Evolutionary conservation across 2,329 filamentous ascomycete species (phyloP), one percentile per base, ranked within the genome.

Genomic region (Aspergillus neotritici): DNA sequence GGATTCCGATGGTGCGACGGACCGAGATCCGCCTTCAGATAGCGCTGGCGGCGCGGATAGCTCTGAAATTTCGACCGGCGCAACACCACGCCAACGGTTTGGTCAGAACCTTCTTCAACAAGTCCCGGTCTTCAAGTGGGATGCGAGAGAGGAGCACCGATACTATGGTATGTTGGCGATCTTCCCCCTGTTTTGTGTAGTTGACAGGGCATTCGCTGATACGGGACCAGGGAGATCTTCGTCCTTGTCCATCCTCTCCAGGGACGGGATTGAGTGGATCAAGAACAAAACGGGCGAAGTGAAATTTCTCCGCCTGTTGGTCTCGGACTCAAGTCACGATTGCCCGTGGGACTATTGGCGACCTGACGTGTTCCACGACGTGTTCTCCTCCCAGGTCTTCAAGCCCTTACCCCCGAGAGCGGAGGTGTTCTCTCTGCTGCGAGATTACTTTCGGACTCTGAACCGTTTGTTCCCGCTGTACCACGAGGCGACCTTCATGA

Each of bases 391-490:
- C 12, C 82, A 82, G 5, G 77, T 94, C 21, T 96, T 89, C 72
- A 83, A 83, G 43, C 82, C 82, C 13, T 67, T 96, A 15, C 91
- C 91, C 3, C 74, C 86, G 1, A 91, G 93, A 65, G 74, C 80
- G n/a, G 89, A 95, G 67, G 87, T 89, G 0, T 71, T 94, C 48
- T 89, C 87, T 4, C 70, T 96, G 31, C 76, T 95, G 41, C 87
- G 85, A 62, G 90, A 96, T 65, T 97, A 84, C 59, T 97, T 97
- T 55, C 86, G 90, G 57, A 95, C 94, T 64, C 94, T 96, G 73
- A 97, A 97, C 70, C 89, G 87, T 76, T 90, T 96, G 76, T 95
- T 96, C 60, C 91, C 91, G 2, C 75, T 97, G 4, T 97, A 94
- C 60, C 90, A 96, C 65, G 88, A 95, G 62, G 86, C 87, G 0